phyloP scores from a whole-genome alignment of 176 grass and related monocot species.

The Lolium multiflorum region DNA sequence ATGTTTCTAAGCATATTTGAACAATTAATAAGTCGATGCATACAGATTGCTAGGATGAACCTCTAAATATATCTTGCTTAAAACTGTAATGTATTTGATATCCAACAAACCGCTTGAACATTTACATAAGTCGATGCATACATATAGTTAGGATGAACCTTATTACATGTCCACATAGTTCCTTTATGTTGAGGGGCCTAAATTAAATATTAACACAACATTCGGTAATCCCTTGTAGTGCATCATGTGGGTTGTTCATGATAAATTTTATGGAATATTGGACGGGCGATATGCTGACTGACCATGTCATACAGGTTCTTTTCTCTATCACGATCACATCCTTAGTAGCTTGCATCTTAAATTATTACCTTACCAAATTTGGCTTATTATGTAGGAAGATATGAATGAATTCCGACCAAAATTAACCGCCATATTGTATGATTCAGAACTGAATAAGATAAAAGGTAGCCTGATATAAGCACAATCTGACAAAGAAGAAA shows the following conservation, averaged over 20 bases:
- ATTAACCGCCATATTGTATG: not conserved
- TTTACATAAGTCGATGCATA: too few species aligned
- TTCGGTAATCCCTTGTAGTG: not conserved
- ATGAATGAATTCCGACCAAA: not conserved
- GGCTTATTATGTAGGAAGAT: too few species aligned
- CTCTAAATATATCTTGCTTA: too few species aligned
- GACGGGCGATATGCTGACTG: not conserved
- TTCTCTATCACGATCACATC: not conserved
- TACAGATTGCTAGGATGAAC: too few species aligned
- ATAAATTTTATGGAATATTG: not conserved
- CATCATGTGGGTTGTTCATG: not conserved
- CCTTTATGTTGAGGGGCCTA: not conserved
- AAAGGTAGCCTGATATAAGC: not conserved
- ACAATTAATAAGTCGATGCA: too few species aligned
- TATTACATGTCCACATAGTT: not conserved
- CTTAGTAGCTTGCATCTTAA: not conserved
- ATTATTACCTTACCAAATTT: too few species aligned
- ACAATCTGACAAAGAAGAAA: not conserved
- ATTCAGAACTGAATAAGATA: not conserved
- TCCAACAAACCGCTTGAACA: too few species aligned
- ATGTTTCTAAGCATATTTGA: too few species aligned
- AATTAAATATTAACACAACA: not conserved
- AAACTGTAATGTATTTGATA: too few species aligned
- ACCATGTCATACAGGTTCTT: not conserved
- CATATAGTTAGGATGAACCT: too few species aligned